These are phyloP conservation scores for Backusella luteola DNA, from an alignment of 192 early-diverging fungal genomes.

Conservation along the genomic window DNA sequence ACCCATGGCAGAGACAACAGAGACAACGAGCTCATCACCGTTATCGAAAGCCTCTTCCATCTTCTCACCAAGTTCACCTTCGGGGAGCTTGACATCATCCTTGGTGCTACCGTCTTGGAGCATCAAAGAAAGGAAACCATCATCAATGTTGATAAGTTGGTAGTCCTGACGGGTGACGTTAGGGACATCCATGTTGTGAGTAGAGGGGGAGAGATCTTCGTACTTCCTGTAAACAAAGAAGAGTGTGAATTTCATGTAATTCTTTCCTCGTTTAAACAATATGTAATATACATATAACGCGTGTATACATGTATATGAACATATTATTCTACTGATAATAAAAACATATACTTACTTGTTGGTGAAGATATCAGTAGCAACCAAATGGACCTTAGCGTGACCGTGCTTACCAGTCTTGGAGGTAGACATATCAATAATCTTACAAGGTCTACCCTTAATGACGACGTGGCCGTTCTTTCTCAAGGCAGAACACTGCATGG, in stretches of 20 bases:
- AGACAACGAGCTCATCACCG: slow-evolving; percentile 77
- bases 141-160: slow-evolving; percentile 83
- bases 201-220: slow-evolving; percentile 99
- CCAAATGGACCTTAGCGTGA: slow-evolving; percentile 99
- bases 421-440: slow-evolving; percentile 99
- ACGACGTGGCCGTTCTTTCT: slow-evolving; percentile 98
- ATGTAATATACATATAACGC: slow-evolving; percentile 6
- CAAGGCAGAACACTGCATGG: slow-evolving; percentile 99
- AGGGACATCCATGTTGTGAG: slow-evolving; percentile 99
- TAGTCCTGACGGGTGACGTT: slow-evolving; percentile 88
- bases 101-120: slow-evolving; percentile 73
- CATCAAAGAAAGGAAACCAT: slow-evolving; percentile 91
- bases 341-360: slow-evolving; percentile 54
- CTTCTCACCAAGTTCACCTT: slow-evolving; percentile 76
- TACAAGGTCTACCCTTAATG: slow-evolving; percentile 99
- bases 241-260: background rate
- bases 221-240: slow-evolving; percentile 58
- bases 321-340: background rate
- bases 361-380: slow-evolving; percentile 96
- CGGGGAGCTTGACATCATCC: slow-evolving; percentile 96
- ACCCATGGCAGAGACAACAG: slow-evolving; percentile 88
- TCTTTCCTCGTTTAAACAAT: background rate
- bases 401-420: slow-evolving; percentile 99
- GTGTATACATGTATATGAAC: background rate
- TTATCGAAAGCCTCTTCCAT: slow-evolving; percentile 72